Evolutionary conservation across 2,329 filamentous ascomycete species (phyloP).

Genomic region (Mycogone perniciosa): DNA sequence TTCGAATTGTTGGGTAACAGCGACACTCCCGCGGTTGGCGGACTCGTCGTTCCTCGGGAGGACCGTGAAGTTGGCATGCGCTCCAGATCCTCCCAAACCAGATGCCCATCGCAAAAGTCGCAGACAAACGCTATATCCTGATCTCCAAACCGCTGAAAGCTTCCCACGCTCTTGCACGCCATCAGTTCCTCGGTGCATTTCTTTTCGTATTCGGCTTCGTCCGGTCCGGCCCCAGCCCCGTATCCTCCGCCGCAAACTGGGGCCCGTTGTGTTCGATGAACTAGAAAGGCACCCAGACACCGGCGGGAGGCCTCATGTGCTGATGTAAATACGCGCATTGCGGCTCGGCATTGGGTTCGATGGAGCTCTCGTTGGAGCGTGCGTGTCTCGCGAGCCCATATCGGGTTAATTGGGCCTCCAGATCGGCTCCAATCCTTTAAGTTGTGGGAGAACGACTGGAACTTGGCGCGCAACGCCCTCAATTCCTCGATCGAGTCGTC

Average conservation of each 20-base stretch:
- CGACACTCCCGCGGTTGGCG: conserved; percentile 18
- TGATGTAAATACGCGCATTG: conserved; percentile 48
- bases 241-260: background rate
- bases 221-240: conserved; percentile 4
- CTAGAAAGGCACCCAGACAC: conserved; percentile 51
- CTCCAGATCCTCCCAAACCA: conserved; percentile 52
- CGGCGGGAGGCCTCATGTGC: conserved; percentile 42
- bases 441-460: conserved; percentile 41
- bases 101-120: conserved; percentile 55
- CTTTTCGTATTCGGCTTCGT: conserved; percentile 26
- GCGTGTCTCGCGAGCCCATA: conserved; percentile 49
- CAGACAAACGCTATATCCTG: conserved; percentile 52
- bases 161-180: conserved; percentile 46
- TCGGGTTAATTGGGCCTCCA: conserved; percentile 49
- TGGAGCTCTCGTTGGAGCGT: conserved; percentile 46
- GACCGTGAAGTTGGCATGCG: conserved; percentile 43
- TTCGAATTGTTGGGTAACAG: conserved; percentile 27
- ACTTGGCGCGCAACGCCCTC: conserved; percentile 37
- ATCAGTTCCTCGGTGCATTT: conserved; percentile 43
- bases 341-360: conserved; percentile 52
- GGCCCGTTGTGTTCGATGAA: conserved; percentile 42
- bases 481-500: conserved; percentile 49
- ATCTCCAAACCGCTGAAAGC: conserved; percentile 50
- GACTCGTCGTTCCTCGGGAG: conserved; percentile 23
- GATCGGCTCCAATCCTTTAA: conserved; percentile 49